Percentiles rank a stretch among this genome's conserved stretches.
phyloP scores from a whole-genome alignment of 352 stramenopile species.

The Phytophthora cactorum region DNA sequence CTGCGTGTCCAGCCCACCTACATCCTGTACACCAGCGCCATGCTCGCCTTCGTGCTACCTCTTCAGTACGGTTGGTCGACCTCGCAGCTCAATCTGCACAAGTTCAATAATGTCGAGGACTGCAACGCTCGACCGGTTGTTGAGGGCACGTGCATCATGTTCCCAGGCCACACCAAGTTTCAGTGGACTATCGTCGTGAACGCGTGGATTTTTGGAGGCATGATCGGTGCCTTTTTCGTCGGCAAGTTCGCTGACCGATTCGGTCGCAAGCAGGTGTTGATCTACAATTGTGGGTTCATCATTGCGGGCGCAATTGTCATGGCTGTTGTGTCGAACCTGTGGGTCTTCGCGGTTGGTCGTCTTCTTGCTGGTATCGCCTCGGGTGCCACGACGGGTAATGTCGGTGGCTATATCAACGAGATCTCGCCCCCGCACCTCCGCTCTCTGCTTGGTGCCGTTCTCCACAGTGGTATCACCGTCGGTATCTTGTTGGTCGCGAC shows the following conservation, averaged over 20 bases:
- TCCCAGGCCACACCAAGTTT: slow-evolving; percentile 48
- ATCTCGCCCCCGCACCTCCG: slow-evolving; percentile 53
- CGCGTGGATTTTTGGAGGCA: slow-evolving; percentile 58
- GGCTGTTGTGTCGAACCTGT: slow-evolving; percentile 35
- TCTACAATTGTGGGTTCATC: slow-evolving; percentile 52
- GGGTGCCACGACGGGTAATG: slow-evolving; percentile 47
- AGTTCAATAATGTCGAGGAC: slow-evolving; percentile 46
- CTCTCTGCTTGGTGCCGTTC: slow-evolving; percentile 39
- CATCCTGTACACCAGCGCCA: slow-evolving; percentile 46
- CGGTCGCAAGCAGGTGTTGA: slow-evolving; percentile 51
- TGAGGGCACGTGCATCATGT: slow-evolving; percentile 51
- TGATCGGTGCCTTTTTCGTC: slow-evolving; percentile 45
- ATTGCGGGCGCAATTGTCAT: slow-evolving; percentile 42
- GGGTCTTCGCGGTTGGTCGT: slow-evolving; percentile 50
- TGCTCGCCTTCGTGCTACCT: slow-evolving; percentile 41
- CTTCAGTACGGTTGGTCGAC: slow-evolving; percentile 57
- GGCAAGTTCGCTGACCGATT: slow-evolving; percentile 44
- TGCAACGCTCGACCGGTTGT: slow-evolving; percentile 39
- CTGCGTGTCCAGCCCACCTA: slow-evolving; percentile 34
- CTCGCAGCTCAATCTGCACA: slow-evolving; percentile 49
- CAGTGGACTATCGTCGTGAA: slow-evolving; percentile 59
- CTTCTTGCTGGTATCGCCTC: slow-evolving; percentile 61
- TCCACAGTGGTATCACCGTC: slow-evolving; percentile 48
- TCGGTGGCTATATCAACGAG: slow-evolving; percentile 54
- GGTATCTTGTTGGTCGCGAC: slow-evolving; percentile 52